These are phyloP conservation scores for Podaxis rugospora DNA, from an alignment of 768 basidiomycete genomes.

Conservation along the genomic window DNA sequence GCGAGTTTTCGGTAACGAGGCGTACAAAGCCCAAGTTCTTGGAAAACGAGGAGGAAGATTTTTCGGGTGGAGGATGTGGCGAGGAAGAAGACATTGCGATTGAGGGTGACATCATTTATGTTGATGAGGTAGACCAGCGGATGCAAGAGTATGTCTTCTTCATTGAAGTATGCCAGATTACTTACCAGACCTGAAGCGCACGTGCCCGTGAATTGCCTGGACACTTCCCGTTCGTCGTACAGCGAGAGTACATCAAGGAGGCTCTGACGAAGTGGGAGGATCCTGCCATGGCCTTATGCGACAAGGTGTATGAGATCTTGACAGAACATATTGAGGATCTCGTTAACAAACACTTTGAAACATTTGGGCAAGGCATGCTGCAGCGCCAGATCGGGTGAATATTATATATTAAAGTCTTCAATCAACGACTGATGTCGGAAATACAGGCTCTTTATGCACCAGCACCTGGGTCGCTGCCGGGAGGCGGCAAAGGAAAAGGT, in stretches of 20 bases:
- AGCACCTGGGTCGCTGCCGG: slow-evolving; percentile 44
- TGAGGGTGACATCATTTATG: slow-evolving; percentile 12
- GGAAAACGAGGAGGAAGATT: slow-evolving; percentile 17
- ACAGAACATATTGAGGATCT: slow-evolving; percentile 35
- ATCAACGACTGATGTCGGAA: neutral
- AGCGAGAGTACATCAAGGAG: slow-evolving; percentile 41
- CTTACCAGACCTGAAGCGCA: slow-evolving; percentile 47
- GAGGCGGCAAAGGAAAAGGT: slow-evolving; percentile 35
- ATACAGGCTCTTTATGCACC: slow-evolving; percentile 29
- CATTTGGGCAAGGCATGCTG: slow-evolving; percentile 49
- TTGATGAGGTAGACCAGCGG: slow-evolving; percentile 21
- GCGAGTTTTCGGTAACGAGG: neutral
- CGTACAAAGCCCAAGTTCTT: slow-evolving; percentile 18
- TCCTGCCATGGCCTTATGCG: slow-evolving; percentile 45
- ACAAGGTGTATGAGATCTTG: slow-evolving; percentile 31
- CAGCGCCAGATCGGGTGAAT: slow-evolving; percentile 40
- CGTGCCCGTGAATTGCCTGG: slow-evolving; percentile 69
- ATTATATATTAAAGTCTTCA: neutral
- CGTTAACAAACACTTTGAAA: slow-evolving; percentile 43
- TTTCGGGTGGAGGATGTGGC: slow-evolving; percentile 15
- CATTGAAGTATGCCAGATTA: neutral
- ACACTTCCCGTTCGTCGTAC: slow-evolving; percentile 61
- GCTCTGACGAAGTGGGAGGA: slow-evolving; percentile 43
- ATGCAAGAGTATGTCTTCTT: slow-evolving; percentile 15
- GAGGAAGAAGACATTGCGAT: slow-evolving; percentile 5